A percentile compares a stretch with the other conserved stretches of the same genome.
phyloP scores from a whole-genome alignment of 2,329 filamentous ascomycete species.

The Ophiocordyceps unilateralis region DNA sequence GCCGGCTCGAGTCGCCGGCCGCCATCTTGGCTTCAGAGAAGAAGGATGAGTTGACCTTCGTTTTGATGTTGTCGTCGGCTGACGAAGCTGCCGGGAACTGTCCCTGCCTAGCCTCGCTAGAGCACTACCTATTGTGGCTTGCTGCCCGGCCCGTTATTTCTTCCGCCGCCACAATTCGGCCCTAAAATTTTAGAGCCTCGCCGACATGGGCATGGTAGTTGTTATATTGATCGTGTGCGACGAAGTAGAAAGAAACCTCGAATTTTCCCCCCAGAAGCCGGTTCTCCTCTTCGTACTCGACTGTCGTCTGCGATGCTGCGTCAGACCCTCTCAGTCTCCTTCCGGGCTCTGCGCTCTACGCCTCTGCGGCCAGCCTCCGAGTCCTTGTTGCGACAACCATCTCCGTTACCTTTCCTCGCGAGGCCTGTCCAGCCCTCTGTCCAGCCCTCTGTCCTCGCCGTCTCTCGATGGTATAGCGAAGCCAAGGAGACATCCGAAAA shows the following conservation, averaged over 20 bases:
- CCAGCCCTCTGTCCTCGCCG: conserved; percentile 13
- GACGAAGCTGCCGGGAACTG: too few relatives aligned
- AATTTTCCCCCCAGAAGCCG: too few relatives aligned
- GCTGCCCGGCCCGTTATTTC: background rate
- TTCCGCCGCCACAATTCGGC: background rate
- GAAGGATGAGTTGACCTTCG: too few relatives aligned
- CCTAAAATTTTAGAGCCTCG: conserved; percentile 10
- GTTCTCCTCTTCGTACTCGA: too few relatives aligned
- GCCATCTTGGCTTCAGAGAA: too few relatives aligned
- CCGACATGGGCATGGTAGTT: too few relatives aligned
- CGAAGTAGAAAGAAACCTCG: too few relatives aligned
- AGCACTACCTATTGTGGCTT: too few relatives aligned
- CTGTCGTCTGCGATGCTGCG: conserved; percentile 23
- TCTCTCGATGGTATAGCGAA: conserved; percentile 32
- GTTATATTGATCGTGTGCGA: too few relatives aligned
- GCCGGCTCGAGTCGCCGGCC: conserved; percentile 42
- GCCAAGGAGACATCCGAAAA: conserved; percentile 18
- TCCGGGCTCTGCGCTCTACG: conserved; percentile 25
- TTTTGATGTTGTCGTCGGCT: background rate
- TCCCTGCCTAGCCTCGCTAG: too few relatives aligned
- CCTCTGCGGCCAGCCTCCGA: conserved; percentile 18
- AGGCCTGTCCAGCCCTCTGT: conserved; percentile 13
- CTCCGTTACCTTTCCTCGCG: conserved; percentile 15
- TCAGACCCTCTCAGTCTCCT: conserved; percentile 24
- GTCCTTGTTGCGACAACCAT: conserved; percentile 18